Evolutionary conservation across 1,139 yeast genomes (phyloP), one percentile per base, ranked within the genome.

Genomic region (Yarrowia galli): DNA sequence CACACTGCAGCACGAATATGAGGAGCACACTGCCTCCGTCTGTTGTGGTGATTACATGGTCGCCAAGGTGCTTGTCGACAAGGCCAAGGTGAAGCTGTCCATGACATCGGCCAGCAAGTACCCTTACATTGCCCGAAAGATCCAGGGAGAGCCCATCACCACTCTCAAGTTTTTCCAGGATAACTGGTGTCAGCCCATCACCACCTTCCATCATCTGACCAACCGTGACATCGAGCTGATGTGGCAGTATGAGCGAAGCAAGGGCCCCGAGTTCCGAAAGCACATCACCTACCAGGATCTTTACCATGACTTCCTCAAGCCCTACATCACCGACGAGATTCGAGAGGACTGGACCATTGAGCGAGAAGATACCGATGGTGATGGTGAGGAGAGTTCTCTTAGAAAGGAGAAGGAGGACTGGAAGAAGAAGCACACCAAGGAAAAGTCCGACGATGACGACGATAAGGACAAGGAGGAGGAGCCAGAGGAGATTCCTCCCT

Each of bases 41-140:
- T 76, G 79, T 69, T 76, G 79, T 67, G 82, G 81, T 2, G 82
- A 79, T 70, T 74, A 72, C 65, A 74, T 79, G 75, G 74, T 79
- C 1, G 79, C 79, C 23, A 60, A 64, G 56, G 71, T 71, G 74
- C 70, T 70, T 45, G 64, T 54, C 66, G 74, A 74, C 25, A 70
- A 70, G 66, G 64, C 51, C 40, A 32, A 43, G 23, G 35, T 61
- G 15, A 48, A 48, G 46, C 46, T 61, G 23, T 35, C 43, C 54
- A 48, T 61, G 46, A 46, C 45, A 1, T 69, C 70, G 12, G 73
- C 73, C 45, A 71, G 70, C 35, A 68, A 69, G 32, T 69, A 69
- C 35, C 70, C 70, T 49, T 67, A 64, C 23, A 63, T 69, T 40
- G 69, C 42, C 8, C 36, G 68, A 48, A 46, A 63, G 61, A 63